Percentiles rank a stretch among this genome's conserved stretches.
These are phyloP conservation scores for Pythium myriotylum DNA, from an alignment of 352 stramenopile genomes.

Conservation along the genomic window DNA sequence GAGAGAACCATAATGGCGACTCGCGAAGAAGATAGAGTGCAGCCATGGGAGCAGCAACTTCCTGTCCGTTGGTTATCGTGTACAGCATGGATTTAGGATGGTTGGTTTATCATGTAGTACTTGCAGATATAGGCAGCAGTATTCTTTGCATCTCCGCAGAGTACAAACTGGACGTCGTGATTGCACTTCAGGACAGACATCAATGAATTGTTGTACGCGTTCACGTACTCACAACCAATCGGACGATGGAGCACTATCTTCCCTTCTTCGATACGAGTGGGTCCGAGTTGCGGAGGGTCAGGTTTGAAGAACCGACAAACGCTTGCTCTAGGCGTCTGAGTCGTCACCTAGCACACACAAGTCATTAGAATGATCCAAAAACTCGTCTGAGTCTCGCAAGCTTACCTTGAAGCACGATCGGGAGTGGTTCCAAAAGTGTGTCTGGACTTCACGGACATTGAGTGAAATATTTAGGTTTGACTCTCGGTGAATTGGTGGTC, in stretches of 20 bases:
- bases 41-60: not conserved
- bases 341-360: not conserved
- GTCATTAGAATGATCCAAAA: too few species aligned
- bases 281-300: not conserved
- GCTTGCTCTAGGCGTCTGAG: not conserved
- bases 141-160: conserved; percentile 15
- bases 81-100: conserved; percentile 7
- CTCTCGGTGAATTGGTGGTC: not conserved
- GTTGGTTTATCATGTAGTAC: conserved; percentile 34
- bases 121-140: conserved; percentile 31
- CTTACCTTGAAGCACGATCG: not conserved
- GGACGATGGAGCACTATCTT: not conserved
- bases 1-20: conserved; percentile 11
- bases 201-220: conserved; percentile 29
- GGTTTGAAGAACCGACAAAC: conserved; percentile 3
- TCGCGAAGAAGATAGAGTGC: not conserved
- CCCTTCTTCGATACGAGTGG: not conserved
- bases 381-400: not conserved
- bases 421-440: not conserved
- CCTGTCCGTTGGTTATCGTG: conserved; percentile 1
- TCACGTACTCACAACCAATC: conserved; percentile 26
- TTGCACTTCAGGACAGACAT: conserved; percentile 26
- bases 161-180: conserved; percentile 30
- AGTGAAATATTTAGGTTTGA: not conserved
- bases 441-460: not conserved